These are phyloP conservation scores for Auxenochlorella pyrenoidosa DNA, from an alignment of 139 green algal genomes.

Conservation along the genomic window DNA sequence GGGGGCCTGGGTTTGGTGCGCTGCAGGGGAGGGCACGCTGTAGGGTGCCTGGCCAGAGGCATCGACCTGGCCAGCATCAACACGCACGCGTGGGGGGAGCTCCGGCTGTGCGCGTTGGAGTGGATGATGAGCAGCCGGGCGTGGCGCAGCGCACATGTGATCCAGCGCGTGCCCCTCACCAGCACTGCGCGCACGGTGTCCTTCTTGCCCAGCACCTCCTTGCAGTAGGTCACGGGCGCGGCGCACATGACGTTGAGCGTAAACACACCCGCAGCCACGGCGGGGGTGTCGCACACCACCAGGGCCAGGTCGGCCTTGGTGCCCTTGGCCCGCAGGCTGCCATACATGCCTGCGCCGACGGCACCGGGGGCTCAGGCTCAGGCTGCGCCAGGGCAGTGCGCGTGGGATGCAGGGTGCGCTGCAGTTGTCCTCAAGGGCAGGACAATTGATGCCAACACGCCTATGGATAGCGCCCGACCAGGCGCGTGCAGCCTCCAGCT, in stretches of 20 bases:
- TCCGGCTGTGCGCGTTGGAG: too few relatives aligned
- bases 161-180: neutral
- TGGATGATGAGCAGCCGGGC: neutral
- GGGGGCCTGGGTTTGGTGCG: neutral
- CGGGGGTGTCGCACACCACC: constrained; percentile 81
- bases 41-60: too few relatives aligned
- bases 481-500: too few relatives aligned
- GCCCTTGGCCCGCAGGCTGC: constrained; percentile 79
- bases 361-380: too few relatives aligned
- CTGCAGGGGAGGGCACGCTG: too few relatives aligned
- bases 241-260: constrained; percentile 97
- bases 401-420: too few relatives aligned
- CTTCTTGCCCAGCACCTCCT: constrained; percentile 80
- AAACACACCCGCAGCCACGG: constrained; percentile 89
- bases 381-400: too few relatives aligned
- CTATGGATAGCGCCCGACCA: too few relatives aligned
- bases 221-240: constrained; percentile 94
- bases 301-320: constrained; percentile 94
- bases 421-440: too few relatives aligned
- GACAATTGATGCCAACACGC: too few relatives aligned
- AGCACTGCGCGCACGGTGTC: constrained; percentile 75
- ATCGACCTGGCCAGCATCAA: too few relatives aligned
- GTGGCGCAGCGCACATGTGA: neutral
- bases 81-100: too few relatives aligned
- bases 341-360: constrained; percentile 84